phyloP scores from a whole-genome alignment of 106 monocot genomes.

The Acanthochlamys bracteata region DNA sequence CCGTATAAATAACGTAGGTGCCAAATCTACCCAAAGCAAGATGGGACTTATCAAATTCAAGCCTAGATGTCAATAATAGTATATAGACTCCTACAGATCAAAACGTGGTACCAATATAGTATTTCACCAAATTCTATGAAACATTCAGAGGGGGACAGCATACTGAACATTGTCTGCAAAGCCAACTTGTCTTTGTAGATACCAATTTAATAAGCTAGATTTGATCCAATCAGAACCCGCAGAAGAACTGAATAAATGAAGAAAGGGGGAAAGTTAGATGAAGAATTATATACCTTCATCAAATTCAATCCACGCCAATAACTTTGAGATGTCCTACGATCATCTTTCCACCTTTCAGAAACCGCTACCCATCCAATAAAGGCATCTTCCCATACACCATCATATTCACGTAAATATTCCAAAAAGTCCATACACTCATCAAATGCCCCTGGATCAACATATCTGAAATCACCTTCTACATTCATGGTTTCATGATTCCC shows the following conservation, averaged over 20 bases:
- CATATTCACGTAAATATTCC: conserved; percentile 50
- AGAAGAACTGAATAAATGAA: too few species aligned
- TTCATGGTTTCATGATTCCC: conserved; percentile 99
- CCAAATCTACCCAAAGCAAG: too few species aligned
- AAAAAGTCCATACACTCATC: conserved; percentile 78
- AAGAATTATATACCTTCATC: conserved; percentile 44
- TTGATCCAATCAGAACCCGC: too few species aligned
- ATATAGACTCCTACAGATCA: not conserved
- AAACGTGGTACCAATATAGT: not conserved
- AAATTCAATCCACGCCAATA: conserved; percentile 66
- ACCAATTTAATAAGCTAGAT: too few species aligned
- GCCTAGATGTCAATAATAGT: too few species aligned
- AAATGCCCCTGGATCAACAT: conserved; percentile 78
- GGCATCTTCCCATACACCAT: conserved; percentile 65
- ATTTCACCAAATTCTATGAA: too few species aligned
- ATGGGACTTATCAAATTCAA: too few species aligned
- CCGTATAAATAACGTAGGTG: too few species aligned
- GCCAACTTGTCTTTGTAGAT: too few species aligned
- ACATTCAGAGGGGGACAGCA: too few species aligned
- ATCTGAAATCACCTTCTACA: conserved; percentile 92
- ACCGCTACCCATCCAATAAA: conserved; percentile 65
- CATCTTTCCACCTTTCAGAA: conserved; percentile 43
- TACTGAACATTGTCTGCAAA: too few species aligned
- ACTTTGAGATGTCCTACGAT: conserved; percentile 28
- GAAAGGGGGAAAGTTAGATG: not conserved